Evolutionary conservation across 129 eudicot genomes (phyloP).

Genomic region (Logfia minima): DNA sequence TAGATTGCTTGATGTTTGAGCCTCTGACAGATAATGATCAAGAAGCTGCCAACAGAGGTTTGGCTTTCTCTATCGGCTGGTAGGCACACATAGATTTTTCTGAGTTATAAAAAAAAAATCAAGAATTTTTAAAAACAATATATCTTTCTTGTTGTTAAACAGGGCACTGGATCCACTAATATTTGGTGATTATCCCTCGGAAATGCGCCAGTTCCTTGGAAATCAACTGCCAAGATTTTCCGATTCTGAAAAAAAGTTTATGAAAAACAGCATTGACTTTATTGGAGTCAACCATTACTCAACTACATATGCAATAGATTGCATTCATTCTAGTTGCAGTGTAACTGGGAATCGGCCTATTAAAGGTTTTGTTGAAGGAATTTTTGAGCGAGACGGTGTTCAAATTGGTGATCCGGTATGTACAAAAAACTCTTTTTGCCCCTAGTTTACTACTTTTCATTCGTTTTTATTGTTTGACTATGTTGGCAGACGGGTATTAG

Average conservation of each 20-base stretch:
- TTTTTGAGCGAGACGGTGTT: conserved; percentile 54
- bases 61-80: conserved; percentile 70
- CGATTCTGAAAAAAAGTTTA: conserved; percentile 37
- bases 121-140: background rate
- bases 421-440: background rate
- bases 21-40: conserved; percentile 51
- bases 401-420: conserved; percentile 68
- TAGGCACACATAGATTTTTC: conserved; percentile 28
- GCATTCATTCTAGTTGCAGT: conserved; percentile 49
- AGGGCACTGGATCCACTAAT: conserved; percentile 82
- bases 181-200: conserved; percentile 76
- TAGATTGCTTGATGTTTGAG: conserved; percentile 38
- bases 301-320: conserved; percentile 61
- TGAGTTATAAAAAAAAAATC: background rate
- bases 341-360: conserved; percentile 48
- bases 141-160: conserved; percentile 14
- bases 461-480: conserved; percentile 12
- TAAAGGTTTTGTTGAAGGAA: conserved; percentile 37
- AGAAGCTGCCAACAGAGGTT: conserved; percentile 66
- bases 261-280: conserved; percentile 60
- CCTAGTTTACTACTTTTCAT: background rate
- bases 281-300: conserved; percentile 79
- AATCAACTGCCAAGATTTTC: conserved; percentile 61
- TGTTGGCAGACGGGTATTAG: conserved; percentile 53
- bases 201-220: conserved; percentile 60